phyloP scores from a whole-genome alignment of 176 grass and related monocot species.

The Thalia dealbata region DNA sequence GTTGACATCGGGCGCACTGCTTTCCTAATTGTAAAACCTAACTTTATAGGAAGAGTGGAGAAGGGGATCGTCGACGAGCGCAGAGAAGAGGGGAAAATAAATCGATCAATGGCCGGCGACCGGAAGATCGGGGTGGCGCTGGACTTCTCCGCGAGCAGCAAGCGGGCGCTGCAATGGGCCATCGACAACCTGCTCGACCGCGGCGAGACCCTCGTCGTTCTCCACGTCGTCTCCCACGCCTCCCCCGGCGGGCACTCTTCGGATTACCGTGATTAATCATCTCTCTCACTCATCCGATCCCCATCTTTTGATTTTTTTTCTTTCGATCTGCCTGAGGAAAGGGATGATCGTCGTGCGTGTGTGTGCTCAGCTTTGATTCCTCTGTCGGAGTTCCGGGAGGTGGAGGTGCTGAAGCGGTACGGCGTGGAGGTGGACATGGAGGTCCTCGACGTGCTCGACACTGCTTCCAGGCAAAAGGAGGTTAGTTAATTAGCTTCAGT shows the following conservation, averaged over 20 bases:
- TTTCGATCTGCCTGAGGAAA: background rate
- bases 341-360: background rate
- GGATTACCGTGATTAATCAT: slow-evolving; percentile 30
- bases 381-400: slow-evolving; percentile 41
- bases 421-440: slow-evolving; percentile 37
- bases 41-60: background rate
- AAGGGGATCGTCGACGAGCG: background rate
- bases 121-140: slow-evolving; percentile 60
- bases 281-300: background rate
- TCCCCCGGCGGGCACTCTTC: slow-evolving; percentile 37
- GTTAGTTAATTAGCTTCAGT: background rate
- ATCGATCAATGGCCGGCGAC: slow-evolving; percentile 20
- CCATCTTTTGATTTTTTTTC: background rate
- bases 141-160: slow-evolving; percentile 87
- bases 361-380: slow-evolving; percentile 51
- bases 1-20: too few relatives aligned
- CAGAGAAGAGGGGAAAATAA: background rate
- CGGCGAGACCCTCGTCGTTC: slow-evolving; percentile 56
- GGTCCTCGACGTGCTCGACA: slow-evolving; percentile 41
- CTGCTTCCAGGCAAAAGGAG: slow-evolving; percentile 41
- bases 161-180: slow-evolving; percentile 58
- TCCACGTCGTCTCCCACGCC: slow-evolving; percentile 46
- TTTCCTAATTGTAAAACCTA: background rate
- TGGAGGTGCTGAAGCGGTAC: slow-evolving; percentile 45
- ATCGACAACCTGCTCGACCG: slow-evolving; percentile 42